Base-by-base conservation (phyloP, 345 rosid genomes). In the Bruguiera parviflora region DNA sequence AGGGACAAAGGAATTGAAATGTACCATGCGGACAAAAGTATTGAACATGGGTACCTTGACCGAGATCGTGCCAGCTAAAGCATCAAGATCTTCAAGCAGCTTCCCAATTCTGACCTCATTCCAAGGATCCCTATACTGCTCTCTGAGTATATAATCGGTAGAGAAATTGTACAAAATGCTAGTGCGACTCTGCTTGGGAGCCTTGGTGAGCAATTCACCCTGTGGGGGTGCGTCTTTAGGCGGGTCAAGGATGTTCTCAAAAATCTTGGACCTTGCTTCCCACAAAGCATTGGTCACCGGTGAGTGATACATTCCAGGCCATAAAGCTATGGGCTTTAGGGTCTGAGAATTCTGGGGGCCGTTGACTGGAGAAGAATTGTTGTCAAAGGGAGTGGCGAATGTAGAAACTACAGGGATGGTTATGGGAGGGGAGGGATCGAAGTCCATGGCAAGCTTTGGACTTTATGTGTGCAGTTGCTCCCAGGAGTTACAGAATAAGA, bases 251-350 rank as follows among this genome's bases (percentile, higher is more conserved):
- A 91, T 82, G 28, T 83, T 80, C 71, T 91, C 97, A 62, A 87
- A 92, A 66, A 84, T 86, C 22, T 82, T 79, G 9, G 97, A 86
- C 78, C 89, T 82, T 3, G 97, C 85, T 43, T 88, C 92, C 96
- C 97, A 92, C 53, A 92, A 78, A 75, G 96, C 97, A 64, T 18
- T 72, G 10, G 96, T 89, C 37, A 92, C 92, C 0, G 96, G 96
- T 1, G 90, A 89, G 71, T 92, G 90, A 82, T 85, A 88, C 97
- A 86, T 89, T 67, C 96, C 97, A 0, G 97, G 96, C 93, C 97
- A 92, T 61, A 88, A 77, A 35, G 93, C 86, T 24, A 89, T 72
- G 29, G 92, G 97, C 70, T 89, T 92, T n/a, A 81, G 80, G 32
- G 84, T 76, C 10, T 66, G 39, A 16, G 61, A 39, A 29, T 57